Evolutionary conservation across 495 filamentous ascomycete genomes (phyloP).

Genomic region (Neurospora sp.): DNA sequence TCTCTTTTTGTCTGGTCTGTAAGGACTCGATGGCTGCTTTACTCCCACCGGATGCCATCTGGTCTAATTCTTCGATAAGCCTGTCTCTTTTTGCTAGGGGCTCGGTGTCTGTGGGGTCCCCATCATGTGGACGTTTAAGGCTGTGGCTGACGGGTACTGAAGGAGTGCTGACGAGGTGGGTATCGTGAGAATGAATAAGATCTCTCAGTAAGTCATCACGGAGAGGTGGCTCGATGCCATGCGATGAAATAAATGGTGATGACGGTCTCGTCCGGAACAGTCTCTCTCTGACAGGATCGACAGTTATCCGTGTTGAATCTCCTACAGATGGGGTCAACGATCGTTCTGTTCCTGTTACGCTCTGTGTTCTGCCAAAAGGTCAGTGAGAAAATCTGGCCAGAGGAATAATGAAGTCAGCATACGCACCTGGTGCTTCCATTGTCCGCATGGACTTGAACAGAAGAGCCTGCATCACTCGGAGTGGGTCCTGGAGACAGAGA

Average conservation of each 20-base stretch:
- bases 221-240: conserved; percentile 5
- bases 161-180: neutral
- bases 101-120: conserved; percentile 6
- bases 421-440: conserved; percentile 15
- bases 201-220: conserved; percentile 16
- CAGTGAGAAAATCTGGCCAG: neutral
- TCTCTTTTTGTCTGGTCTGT: neutral
- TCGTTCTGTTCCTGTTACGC: neutral
- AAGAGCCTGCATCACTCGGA: conserved; percentile 18
- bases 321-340: neutral
- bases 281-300: neutral
- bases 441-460: conserved; percentile 19
- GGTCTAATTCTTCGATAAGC: conserved; percentile 18
- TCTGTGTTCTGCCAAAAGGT: neutral
- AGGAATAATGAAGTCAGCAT: neutral
- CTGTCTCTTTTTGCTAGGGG: conserved; percentile 20
- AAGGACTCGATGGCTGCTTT: neutral
- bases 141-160: neutral
- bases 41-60: conserved; percentile 1
- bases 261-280: neutral
- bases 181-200: conserved; percentile 13
- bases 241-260: neutral
- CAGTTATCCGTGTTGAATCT: neutral
- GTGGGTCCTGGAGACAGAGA: conserved; percentile 5
- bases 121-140: conserved; percentile 18